Conservation (phyloP, 352 stramenopile species). For the Pilasporangium apinafurcum region DNA sequence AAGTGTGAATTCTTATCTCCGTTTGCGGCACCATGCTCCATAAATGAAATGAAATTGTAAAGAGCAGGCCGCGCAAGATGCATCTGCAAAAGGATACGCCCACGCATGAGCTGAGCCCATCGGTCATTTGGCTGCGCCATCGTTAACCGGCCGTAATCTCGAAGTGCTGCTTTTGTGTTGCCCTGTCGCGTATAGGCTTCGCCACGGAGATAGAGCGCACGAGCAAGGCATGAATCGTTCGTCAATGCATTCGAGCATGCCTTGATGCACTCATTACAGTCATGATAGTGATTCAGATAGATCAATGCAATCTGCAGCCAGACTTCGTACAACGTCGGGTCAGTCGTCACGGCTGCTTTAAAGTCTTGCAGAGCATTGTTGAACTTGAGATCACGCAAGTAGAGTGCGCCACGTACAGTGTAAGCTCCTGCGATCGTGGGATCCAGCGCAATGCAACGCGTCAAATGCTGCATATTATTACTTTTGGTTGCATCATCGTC, state of each 20-base stretch:
- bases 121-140: constrained; percentile 50
- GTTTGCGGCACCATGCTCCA: constrained; percentile 25
- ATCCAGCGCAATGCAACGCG: constrained; percentile 55
- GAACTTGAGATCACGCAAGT: constrained; percentile 66
- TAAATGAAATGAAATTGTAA: constrained; percentile 72
- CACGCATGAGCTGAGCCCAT: constrained; percentile 57
- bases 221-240: constrained; percentile 54
- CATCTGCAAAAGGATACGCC: constrained; percentile 49
- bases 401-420: constrained; percentile 60
- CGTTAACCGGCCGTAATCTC: constrained; percentile 60
- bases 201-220: constrained; percentile 57
- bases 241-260: constrained; percentile 55
- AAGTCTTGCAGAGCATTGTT: constrained; percentile 76
- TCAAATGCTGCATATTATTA: constrained; percentile 50
- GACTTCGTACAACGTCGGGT: constrained; percentile 69
- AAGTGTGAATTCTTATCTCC: constrained; percentile 41
- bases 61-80: constrained; percentile 47
- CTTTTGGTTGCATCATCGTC: constrained; percentile 19
- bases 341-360: constrained; percentile 62
- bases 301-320: constrained; percentile 80
- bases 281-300: constrained; percentile 77
- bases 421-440: constrained; percentile 71
- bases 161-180: constrained; percentile 40
- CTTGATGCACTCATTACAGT: constrained; percentile 56
- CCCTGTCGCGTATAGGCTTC: constrained; percentile 62